phyloP scores from a whole-genome alignment of 768 basidiomycete genomes.

The Pholiota microspora region DNA sequence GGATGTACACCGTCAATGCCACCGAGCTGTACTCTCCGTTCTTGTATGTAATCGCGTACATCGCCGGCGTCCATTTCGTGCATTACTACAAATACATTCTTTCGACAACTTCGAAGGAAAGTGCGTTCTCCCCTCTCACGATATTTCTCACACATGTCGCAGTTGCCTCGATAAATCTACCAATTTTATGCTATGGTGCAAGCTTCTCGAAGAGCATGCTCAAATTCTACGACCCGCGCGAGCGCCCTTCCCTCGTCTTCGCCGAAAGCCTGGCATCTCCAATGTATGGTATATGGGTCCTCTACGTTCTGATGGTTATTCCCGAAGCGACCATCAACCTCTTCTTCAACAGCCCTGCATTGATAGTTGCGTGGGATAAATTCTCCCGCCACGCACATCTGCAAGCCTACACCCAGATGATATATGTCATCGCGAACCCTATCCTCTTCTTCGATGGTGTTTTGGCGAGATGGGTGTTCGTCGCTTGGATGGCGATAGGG shows the following conservation, averaged over 20 bases:
- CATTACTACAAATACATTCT: background rate
- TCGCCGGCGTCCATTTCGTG: background rate
- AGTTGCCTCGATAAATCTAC: background rate
- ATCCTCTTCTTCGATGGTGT: background rate
- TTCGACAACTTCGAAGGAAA: background rate
- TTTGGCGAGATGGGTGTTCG: background rate
- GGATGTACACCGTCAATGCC: background rate
- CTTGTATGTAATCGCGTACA: background rate
- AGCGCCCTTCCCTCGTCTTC: background rate
- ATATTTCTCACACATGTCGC: background rate
- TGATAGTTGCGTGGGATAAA: background rate
- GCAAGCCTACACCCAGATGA: background rate
- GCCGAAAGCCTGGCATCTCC: background rate
- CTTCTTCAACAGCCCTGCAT: background rate
- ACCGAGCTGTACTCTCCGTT: conserved; percentile 1
- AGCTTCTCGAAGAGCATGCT: background rate
- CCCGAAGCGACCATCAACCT: background rate
- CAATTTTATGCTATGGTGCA: background rate
- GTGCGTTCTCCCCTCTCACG: background rate
- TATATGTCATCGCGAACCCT: background rate
- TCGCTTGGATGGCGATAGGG: background rate
- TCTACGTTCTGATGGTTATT: background rate
- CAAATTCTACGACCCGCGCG: background rate
- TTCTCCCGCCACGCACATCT: background rate
- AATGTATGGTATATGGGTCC: background rate